A percentile compares a stretch with the other conserved stretches of the same genome.
Conservation (phyloP, 805 yeast species). For the Pichia deserticola region DNA sequence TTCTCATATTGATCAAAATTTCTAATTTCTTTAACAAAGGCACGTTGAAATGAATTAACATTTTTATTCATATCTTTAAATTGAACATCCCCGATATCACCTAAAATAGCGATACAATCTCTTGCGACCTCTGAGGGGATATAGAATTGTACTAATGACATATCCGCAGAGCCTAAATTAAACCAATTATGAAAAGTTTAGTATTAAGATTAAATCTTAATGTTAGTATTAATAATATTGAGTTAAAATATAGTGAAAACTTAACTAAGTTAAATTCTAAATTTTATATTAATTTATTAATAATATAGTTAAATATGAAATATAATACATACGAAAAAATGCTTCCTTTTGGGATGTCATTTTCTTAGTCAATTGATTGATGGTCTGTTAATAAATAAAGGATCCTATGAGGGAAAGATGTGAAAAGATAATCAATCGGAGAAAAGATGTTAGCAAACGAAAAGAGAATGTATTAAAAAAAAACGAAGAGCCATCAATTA, state of each 20-base stretch:
- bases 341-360: slow-evolving; percentile 11
- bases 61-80: slow-evolving; percentile 81
- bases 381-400: no score
- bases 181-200: background rate
- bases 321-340: slow-evolving; percentile 17
- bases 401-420: no score
- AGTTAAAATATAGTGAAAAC: no score
- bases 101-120: slow-evolving; percentile 78
- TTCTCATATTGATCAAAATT: slow-evolving; percentile 81
- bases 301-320: background rate
- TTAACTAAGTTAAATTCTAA: no score
- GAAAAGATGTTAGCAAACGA: no score
- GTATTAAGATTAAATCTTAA: no score
- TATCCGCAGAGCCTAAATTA: slow-evolving; percentile 81
- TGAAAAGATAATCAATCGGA: no score
- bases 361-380: no score
- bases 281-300: no score
- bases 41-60: slow-evolving; percentile 79
- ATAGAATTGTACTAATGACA: slow-evolving; percentile 88
- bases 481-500: no score
- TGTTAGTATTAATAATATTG: no score
- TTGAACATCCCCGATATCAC: slow-evolving; percentile 79
- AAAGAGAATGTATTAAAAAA: no score
- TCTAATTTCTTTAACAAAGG: slow-evolving; percentile 84
- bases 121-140: slow-evolving; percentile 86